Evolutionary conservation across 192 early-diverging fungal species (phyloP).

Genomic region (Spinellus fusiger): DNA sequence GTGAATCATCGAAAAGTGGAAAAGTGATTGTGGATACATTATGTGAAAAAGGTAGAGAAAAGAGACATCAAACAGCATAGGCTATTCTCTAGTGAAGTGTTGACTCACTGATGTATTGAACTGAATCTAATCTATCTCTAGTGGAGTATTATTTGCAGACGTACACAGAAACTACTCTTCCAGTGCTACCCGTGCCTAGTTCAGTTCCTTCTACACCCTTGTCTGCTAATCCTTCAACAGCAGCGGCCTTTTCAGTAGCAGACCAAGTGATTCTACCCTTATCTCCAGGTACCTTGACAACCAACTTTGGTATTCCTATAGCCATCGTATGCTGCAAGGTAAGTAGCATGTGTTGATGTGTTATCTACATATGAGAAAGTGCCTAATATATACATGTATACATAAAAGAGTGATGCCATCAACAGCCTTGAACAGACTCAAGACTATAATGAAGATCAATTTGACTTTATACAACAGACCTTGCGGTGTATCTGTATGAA

Average conservation of each 20-base stretch:
- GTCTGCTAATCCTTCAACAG: too few relatives aligned
- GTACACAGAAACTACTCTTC: neutral
- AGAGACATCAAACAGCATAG: neutral
- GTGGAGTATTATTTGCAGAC: constrained; percentile 12
- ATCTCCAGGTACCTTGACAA: constrained; percentile 70
- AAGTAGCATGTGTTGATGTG: neutral
- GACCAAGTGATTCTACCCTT: constrained; percentile 63
- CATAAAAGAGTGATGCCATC: constrained; percentile 53
- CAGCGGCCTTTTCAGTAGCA: too few relatives aligned
- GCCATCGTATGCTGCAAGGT: constrained; percentile 88
- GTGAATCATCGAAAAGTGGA: constrained; percentile 55
- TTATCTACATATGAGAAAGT: neutral
- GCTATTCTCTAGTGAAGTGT: neutral
- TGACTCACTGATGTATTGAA: neutral
- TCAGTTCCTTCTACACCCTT: constrained; percentile 24
- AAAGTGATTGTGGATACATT: constrained; percentile 65
- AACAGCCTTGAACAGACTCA: constrained; percentile 70
- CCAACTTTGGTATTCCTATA: constrained; percentile 84
- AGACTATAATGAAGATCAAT: constrained; percentile 85
- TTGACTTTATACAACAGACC: constrained; percentile 94
- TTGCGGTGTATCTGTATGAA: constrained; percentile 86
- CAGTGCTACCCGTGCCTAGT: neutral
- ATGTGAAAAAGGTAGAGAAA: constrained; percentile 49
- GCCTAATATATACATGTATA: neutral
- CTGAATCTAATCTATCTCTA: too few relatives aligned